Evolutionary conservation across 768 basidiomycete genomes (phyloP).

Genomic region (Daedaleopsis nitida): DNA sequence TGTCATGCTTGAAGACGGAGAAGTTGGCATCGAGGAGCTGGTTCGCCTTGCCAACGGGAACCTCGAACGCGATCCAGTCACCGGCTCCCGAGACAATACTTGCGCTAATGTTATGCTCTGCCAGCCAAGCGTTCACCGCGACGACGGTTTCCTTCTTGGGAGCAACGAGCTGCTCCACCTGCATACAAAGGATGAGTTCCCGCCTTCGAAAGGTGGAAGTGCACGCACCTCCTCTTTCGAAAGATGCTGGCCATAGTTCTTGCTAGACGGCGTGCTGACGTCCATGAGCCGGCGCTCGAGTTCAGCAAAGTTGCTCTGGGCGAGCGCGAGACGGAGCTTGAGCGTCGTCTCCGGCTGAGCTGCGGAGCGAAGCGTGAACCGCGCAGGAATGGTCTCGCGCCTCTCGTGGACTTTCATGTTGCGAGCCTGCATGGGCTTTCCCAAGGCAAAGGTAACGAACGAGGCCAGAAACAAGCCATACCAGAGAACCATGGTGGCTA

Average conservation of each 20-base stretch:
- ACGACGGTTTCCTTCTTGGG: constrained; percentile 24
- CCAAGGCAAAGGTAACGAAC: constrained; percentile 16
- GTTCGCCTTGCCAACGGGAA: constrained; percentile 33
- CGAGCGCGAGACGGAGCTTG: constrained; percentile 38
- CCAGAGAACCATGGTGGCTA: constrained; percentile 8
- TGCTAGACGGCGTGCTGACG: constrained; percentile 38
- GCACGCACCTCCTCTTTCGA: constrained; percentile 47
- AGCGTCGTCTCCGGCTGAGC: constrained; percentile 31
- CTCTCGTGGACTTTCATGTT: constrained; percentile 30
- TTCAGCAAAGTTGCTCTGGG: constrained; percentile 34
- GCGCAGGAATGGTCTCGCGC: constrained; percentile 25
- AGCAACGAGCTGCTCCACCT: constrained; percentile 22
- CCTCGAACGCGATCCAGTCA: constrained; percentile 30
- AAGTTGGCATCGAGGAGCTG: constrained; percentile 33
- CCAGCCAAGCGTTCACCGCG: constrained; percentile 30
- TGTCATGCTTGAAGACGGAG: constrained; percentile 29
- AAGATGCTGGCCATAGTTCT: constrained; percentile 53
- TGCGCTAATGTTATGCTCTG: constrained; percentile 25
- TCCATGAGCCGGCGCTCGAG: constrained; percentile 36
- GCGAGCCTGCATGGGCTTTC: constrained; percentile 20
- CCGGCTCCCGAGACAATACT: constrained; percentile 28
- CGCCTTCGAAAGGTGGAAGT: neutral
- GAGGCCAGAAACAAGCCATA: constrained; percentile 11
- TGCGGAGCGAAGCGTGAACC: constrained; percentile 28
- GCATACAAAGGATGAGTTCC: neutral